Evolutionary conservation across 768 basidiomycete species (phyloP).

Genomic region (Pleurotus platypus): DNA sequence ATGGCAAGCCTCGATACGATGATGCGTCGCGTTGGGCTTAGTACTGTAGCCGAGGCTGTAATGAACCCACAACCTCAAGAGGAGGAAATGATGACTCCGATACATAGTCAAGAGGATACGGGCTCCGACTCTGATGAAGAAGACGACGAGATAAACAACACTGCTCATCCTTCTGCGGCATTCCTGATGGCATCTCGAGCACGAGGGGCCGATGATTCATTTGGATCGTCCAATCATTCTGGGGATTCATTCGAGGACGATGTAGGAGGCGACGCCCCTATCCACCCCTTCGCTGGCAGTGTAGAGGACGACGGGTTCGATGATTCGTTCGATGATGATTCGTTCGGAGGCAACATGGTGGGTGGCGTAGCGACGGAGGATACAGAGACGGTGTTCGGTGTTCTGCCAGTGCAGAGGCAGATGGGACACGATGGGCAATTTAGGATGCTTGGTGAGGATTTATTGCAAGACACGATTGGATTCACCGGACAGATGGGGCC

Average conservation of each 20-base stretch:
- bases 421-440: conserved; percentile 27
- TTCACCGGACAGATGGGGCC: conserved; percentile 50
- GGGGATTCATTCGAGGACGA: conserved; percentile 54
- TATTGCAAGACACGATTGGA: conserved; percentile 62
- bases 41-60: not conserved
- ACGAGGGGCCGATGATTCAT: conserved; percentile 40
- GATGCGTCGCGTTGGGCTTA: conserved; percentile 55
- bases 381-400: conserved; percentile 68
- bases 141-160: conserved; percentile 52
- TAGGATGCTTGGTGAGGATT: conserved; percentile 58
- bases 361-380: conserved; percentile 38
- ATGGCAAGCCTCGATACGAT: conserved; percentile 62
- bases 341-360: conserved; percentile 49
- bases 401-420: conserved; percentile 48
- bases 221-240: conserved; percentile 52
- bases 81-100: conserved; percentile 8
- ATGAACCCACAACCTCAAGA: conserved; percentile 1
- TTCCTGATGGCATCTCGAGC: conserved; percentile 61
- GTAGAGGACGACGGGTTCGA: conserved; percentile 42
- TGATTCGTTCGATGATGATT: conserved; percentile 51
- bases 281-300: conserved; percentile 58
- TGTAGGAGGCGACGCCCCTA: conserved; percentile 34
- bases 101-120: conserved; percentile 27
- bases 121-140: conserved; percentile 59
- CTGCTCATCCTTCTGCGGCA: conserved; percentile 65